Evolutionary conservation across 106 monocot genomes (phyloP).

Genomic region (Amphibolis antarctica): DNA sequence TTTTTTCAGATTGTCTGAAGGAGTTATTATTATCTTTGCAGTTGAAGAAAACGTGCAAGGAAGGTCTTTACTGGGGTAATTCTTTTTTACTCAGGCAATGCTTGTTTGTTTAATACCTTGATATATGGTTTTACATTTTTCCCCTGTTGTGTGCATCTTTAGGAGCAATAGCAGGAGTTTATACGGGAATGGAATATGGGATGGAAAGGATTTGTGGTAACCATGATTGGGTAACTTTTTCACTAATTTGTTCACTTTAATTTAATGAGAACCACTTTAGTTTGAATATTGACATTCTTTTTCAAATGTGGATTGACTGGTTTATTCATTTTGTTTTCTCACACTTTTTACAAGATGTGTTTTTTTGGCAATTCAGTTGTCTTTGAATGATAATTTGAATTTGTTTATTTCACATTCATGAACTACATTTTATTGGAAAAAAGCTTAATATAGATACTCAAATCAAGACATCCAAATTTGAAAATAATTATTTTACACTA

Average conservation of each 20-base stretch:
- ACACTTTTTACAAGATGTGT: no score
- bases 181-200: slow-evolving; percentile 63
- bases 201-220: slow-evolving; percentile 56
- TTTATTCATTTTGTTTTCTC: background rate
- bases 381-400: no score
- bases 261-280: no score
- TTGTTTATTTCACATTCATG: no score
- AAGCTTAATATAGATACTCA: no score
- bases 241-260: background rate
- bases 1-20: no score
- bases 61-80: slow-evolving; percentile 76
- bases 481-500: no score
- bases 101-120: background rate
- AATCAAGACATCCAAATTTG: no score
- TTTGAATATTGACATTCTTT: background rate
- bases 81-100: background rate
- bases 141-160: background rate
- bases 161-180: slow-evolving; percentile 65
- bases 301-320: background rate
- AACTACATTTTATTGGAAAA: no score
- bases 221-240: slow-evolving; percentile 56
- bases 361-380: no score
- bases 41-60: slow-evolving; percentile 76
- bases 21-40: no score
- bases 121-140: background rate